A percentile compares a stretch with the other conserved stretches of the same genome.
phyloP scores from a whole-genome alignment of 805 yeast genomes.

The Spathaspora passalidarum region DNA sequence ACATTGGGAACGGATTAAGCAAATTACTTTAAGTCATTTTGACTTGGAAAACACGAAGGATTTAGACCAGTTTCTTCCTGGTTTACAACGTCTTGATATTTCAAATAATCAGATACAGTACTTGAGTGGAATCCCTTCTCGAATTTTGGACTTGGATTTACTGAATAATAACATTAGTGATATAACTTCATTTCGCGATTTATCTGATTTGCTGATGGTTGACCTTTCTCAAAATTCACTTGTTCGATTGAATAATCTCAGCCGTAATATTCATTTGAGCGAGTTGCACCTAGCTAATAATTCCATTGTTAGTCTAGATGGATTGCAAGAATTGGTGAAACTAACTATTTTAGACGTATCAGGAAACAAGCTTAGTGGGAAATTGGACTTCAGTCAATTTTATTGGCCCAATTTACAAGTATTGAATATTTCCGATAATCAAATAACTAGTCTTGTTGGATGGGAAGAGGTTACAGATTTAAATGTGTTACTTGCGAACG shows the following conservation, averaged over 20 bases:
- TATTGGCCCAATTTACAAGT: constrained; percentile 41
- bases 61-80: constrained; percentile 44
- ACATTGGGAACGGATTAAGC: constrained; percentile 41
- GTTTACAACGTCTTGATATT: constrained; percentile 36
- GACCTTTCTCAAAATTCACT: constrained; percentile 39
- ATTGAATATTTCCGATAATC: constrained; percentile 42
- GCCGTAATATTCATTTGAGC: constrained; percentile 39
- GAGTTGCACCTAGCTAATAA: constrained; percentile 39
- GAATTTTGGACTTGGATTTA: constrained; percentile 36
- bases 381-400: constrained; percentile 31
- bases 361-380: constrained; percentile 38
- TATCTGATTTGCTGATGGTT: constrained; percentile 40
- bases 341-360: constrained; percentile 40
- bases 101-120: constrained; percentile 41
- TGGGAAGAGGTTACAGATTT: constrained; percentile 34
- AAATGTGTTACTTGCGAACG: constrained; percentile 39
- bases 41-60: constrained; percentile 42
- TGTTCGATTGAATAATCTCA: constrained; percentile 33
- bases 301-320: constrained; percentile 30
- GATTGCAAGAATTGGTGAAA: constrained; percentile 36
- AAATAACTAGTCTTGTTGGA: constrained; percentile 29
- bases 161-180: constrained; percentile 37
- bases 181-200: constrained; percentile 39
- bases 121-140: constrained; percentile 44
- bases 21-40: constrained; percentile 32